A percentile compares a stretch with the other conserved stretches of the same genome.
phyloP scores from a whole-genome alignment of 345 rosid species.

The Brassica cretica region DNA sequence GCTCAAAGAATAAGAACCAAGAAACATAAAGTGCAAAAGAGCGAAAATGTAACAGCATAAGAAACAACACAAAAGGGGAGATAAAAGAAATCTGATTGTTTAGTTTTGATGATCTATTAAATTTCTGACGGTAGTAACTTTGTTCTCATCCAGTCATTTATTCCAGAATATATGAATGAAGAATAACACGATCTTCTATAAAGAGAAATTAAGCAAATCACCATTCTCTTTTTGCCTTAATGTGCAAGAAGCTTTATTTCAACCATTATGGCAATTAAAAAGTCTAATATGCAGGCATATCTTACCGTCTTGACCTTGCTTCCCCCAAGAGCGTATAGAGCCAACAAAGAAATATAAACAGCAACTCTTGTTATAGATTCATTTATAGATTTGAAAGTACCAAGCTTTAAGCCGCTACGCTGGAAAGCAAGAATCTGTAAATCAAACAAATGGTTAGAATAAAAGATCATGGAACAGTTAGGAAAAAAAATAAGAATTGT shows the following conservation, averaged over 20 bases:
- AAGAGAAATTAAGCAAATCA: neutral
- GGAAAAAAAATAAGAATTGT: neutral
- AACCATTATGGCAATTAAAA: slow-evolving; percentile 21
- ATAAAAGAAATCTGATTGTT: neutral
- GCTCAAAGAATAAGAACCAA: slow-evolving; percentile 3
- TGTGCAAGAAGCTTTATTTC: slow-evolving; percentile 8
- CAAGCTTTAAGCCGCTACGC: slow-evolving; percentile 88
- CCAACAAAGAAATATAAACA: slow-evolving; percentile 79
- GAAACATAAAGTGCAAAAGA: neutral
- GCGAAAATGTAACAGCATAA: slow-evolving; percentile 1
- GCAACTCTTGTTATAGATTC: slow-evolving; percentile 93
- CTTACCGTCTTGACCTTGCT: slow-evolving; percentile 96
- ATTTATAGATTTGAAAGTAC: slow-evolving; percentile 83
- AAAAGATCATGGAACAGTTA: slow-evolving; percentile 1
- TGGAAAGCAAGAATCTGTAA: slow-evolving; percentile 81
- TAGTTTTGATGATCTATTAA: neutral
- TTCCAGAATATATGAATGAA: slow-evolving; percentile 4
- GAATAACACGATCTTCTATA: neutral
- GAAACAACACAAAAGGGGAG: slow-evolving; percentile 3
- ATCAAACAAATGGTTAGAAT: slow-evolving; percentile 29
- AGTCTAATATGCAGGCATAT: slow-evolving; percentile 33
- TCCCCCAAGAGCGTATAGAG: slow-evolving; percentile 91
- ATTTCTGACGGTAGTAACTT: neutral
- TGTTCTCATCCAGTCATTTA: neutral
- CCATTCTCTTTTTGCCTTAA: neutral